phyloP scores from a whole-genome alignment of 2,329 filamentous ascomycete genomes.

The Pyricularia grisea region DNA sequence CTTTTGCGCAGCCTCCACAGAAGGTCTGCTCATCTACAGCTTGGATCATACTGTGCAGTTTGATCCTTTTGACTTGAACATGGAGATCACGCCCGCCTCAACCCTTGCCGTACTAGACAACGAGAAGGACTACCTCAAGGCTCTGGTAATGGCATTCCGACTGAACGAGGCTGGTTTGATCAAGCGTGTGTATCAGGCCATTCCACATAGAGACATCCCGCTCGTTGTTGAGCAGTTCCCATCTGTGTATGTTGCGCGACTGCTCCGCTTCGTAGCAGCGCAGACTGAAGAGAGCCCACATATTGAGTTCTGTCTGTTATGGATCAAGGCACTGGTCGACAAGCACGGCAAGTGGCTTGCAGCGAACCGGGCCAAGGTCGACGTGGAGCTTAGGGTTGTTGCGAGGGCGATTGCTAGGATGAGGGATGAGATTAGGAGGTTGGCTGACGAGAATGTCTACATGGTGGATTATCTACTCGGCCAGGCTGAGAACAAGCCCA shows the following conservation, averaged over 20 bases:
- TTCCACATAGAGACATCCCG: slow-evolving; percentile 64
- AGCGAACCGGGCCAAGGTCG: slow-evolving; percentile 68
- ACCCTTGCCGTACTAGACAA: slow-evolving; percentile 59
- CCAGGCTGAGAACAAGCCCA: slow-evolving; percentile 25
- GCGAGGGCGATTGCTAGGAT: slow-evolving; percentile 73
- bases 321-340: slow-evolving; percentile 77
- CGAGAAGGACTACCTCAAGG: slow-evolving; percentile 78
- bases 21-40: slow-evolving; percentile 89
- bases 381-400: slow-evolving; percentile 75
- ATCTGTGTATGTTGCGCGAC: slow-evolving; percentile 72
- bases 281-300: slow-evolving; percentile 87
- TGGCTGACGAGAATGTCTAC: slow-evolving; percentile 84
- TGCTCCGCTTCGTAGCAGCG: slow-evolving; percentile 79
- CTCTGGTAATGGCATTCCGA: slow-evolving; percentile 93
- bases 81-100: slow-evolving; percentile 82
- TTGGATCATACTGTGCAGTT: slow-evolving; percentile 78
- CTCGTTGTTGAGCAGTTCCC: slow-evolving; percentile 75
- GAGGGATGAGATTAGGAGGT: slow-evolving; percentile 68
- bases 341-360: slow-evolving; percentile 80
- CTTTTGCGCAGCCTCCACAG: slow-evolving; percentile 92
- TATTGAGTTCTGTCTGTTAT: slow-evolving; percentile 87
- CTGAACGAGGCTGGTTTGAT: slow-evolving; percentile 80
- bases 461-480: slow-evolving; percentile 73
- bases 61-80: slow-evolving; percentile 92
- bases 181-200: slow-evolving; percentile 74